phyloP scores from a whole-genome alignment of 768 basidiomycete species.

The Rossbeevera mucosa region DNA sequence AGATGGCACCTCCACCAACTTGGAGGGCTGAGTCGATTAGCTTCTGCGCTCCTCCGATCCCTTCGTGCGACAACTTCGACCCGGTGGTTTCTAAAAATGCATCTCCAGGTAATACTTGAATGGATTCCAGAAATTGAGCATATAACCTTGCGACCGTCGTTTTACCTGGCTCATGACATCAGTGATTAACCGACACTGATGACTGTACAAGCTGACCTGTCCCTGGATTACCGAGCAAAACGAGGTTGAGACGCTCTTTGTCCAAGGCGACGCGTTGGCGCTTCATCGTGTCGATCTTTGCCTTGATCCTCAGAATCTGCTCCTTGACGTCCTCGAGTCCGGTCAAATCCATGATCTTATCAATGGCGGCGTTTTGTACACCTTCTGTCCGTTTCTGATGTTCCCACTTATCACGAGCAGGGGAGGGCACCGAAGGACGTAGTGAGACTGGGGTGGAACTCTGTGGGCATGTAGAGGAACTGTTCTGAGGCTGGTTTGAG shows the following conservation, averaged over 20 bases:
- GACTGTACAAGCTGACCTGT: conserved; percentile 62
- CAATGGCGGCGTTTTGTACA: conserved; percentile 42
- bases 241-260: conserved; percentile 56
- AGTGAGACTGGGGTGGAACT: neutral
- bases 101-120: conserved; percentile 48
- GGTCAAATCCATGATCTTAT: conserved; percentile 55
- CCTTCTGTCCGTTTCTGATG: conserved; percentile 49
- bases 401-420: conserved; percentile 15
- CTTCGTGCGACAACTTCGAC: conserved; percentile 52
- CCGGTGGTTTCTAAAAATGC: conserved; percentile 63
- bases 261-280: conserved; percentile 49
- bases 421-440: conserved; percentile 10
- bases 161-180: conserved; percentile 6
- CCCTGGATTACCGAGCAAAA: conserved; percentile 65
- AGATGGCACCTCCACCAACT: conserved; percentile 60
- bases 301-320: conserved; percentile 53
- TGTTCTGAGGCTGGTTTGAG: conserved; percentile 1
- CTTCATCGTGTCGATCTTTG: conserved; percentile 42
- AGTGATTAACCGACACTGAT: neutral
- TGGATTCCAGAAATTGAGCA: conserved; percentile 55
- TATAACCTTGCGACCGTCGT: conserved; percentile 46
- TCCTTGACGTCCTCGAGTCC: conserved; percentile 62
- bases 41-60: conserved; percentile 33
- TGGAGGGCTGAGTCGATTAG: conserved; percentile 42
- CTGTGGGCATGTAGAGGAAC: neutral